phyloP scores from a whole-genome alignment of 2,329 filamentous ascomycete species.

The Aspergillus transmontanensis region DNA sequence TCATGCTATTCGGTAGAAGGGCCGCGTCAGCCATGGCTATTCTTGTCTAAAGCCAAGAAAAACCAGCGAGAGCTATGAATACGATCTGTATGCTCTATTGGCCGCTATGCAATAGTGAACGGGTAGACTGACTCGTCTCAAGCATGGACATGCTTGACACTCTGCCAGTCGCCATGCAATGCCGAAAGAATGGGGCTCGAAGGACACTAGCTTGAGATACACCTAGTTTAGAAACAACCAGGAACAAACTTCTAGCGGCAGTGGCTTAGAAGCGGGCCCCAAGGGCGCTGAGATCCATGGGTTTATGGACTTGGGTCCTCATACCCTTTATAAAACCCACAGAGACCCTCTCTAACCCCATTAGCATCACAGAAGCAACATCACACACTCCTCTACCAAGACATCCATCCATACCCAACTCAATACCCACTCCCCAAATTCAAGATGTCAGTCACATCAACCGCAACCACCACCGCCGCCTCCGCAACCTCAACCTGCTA shows the following conservation, averaged over 20 bases:
- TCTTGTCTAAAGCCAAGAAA: neutral
- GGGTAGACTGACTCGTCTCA: neutral
- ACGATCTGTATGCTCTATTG: neutral
- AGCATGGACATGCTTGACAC: neutral
- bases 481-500: slow-evolving; percentile 24
- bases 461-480: slow-evolving; percentile 18
- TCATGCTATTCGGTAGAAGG: neutral
- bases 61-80: neutral
- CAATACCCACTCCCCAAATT: neutral
- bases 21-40: neutral
- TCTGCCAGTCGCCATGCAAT: neutral
- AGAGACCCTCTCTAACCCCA: neutral
- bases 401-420: neutral
- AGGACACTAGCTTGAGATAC: neutral
- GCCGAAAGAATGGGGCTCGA: neutral
- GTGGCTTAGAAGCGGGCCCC: neutral
- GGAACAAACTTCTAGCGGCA: neutral
- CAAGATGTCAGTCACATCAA: slow-evolving; percentile 8
- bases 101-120: neutral
- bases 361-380: neutral
- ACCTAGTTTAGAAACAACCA: neutral
- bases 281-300: neutral
- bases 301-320: neutral
- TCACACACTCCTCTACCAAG: neutral
- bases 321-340: neutral